These are phyloP conservation scores for Tolypocladium paradoxum DNA, from an alignment of 2,329 filamentous ascomycete species.

Conservation along the genomic window DNA sequence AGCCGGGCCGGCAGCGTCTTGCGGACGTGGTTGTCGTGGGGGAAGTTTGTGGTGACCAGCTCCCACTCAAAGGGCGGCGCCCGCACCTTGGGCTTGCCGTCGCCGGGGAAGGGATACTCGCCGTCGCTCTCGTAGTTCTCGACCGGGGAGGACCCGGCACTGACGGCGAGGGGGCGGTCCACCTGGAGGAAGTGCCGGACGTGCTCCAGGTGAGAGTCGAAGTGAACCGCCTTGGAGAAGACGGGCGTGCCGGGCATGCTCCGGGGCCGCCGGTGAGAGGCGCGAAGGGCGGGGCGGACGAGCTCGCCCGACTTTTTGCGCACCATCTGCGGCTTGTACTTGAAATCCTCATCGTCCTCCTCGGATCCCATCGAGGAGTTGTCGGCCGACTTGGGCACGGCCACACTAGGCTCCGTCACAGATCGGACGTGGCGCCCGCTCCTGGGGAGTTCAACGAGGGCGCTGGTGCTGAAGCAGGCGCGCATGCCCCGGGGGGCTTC, in stretches of 20 bases:
- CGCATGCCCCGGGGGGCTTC: conserved; percentile 19
- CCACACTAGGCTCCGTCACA: conserved; percentile 42
- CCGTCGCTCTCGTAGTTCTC: conserved; percentile 78
- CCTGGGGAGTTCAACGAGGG: conserved; percentile 30
- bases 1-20: conserved; percentile 61
- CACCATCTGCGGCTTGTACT: conserved; percentile 77
- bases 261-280: conserved; percentile 72
- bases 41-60: conserved; percentile 76
- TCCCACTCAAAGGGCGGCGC: conserved; percentile 69
- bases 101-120: conserved; percentile 74
- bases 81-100: conserved; percentile 22
- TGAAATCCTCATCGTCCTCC: conserved; percentile 51
- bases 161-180: conserved; percentile 90
- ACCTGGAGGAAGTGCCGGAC: conserved; percentile 92
- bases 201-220: conserved; percentile 92
- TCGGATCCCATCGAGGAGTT: conserved; percentile 44
- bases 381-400: conserved; percentile 33
- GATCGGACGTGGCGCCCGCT: conserved; percentile 42
- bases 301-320: conserved; percentile 98
- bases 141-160: conserved; percentile 82
- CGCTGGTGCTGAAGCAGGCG: conserved; percentile 36
- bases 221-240: conserved; percentile 95
- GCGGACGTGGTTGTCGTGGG: conserved; percentile 41
- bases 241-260: conserved; percentile 97
- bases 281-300: conserved; percentile 79